Conservation (phyloP, 1,284 basidiomycete genomes). For the Pterulicium gracile region DNA sequence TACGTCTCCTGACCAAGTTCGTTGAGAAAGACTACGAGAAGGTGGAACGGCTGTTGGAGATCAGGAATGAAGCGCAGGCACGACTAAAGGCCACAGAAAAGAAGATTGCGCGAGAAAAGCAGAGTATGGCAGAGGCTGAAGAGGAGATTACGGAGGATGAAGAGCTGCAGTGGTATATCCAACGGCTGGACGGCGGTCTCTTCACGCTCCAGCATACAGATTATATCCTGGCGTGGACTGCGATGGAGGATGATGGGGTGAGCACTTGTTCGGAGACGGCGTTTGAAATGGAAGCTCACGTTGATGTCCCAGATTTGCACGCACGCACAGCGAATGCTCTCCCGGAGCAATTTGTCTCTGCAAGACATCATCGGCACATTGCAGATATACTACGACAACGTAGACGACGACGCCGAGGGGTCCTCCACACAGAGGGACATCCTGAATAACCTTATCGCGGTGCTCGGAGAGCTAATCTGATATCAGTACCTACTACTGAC, state of each 20-base stretch:
- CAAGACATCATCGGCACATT: slow-evolving; percentile 58
- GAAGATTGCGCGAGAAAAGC: slow-evolving; percentile 56
- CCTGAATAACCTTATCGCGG: slow-evolving; percentile 54
- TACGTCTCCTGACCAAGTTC: slow-evolving; percentile 87
- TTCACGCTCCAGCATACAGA: slow-evolving; percentile 87
- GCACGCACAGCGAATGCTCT: slow-evolving; percentile 69
- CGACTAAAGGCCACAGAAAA: slow-evolving; percentile 50
- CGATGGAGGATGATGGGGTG: slow-evolving; percentile 98
- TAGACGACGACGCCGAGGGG: slow-evolving; percentile 40
- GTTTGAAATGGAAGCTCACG: slow-evolving; percentile 11
- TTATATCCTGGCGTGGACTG: slow-evolving; percentile 90
- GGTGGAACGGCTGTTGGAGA: slow-evolving; percentile 84
- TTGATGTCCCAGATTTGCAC: slow-evolving; percentile 62
- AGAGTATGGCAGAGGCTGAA: slow-evolving; percentile 46
- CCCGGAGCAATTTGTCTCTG: slow-evolving; percentile 56
- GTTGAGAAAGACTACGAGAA: slow-evolving; percentile 90
- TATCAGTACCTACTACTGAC: neutral
- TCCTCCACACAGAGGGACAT: slow-evolving; percentile 51
- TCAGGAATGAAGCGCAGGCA: slow-evolving; percentile 59
- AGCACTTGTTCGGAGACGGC: too few species aligned
- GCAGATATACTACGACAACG: slow-evolving; percentile 58
- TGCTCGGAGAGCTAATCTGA: slow-evolving; percentile 30
- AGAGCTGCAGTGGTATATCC: slow-evolving; percentile 75
- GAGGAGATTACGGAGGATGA: slow-evolving; percentile 53
- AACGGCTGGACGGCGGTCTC: slow-evolving; percentile 76